A percentile compares a stretch with the other conserved stretches of the same genome.
Conservation (phyloP, 1,284 basidiomycete species). For the Boletellus sp. region DNA sequence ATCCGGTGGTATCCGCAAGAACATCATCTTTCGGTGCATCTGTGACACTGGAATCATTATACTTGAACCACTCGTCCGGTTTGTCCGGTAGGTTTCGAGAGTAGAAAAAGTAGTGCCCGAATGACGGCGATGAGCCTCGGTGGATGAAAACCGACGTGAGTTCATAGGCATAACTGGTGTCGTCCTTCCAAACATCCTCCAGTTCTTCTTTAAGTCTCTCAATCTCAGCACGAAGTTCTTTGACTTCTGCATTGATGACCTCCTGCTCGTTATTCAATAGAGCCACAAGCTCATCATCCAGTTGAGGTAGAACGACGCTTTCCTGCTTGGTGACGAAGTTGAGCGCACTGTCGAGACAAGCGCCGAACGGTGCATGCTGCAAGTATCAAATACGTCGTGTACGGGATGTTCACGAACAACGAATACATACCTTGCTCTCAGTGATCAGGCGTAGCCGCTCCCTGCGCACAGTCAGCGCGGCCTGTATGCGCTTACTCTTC, state of each 20-base stretch:
- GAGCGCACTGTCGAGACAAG: constrained; percentile 50
- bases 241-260: constrained; percentile 58
- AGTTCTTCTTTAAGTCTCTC: constrained; percentile 63
- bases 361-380: constrained; percentile 56
- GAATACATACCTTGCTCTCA: constrained; percentile 59
- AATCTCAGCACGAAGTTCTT: constrained; percentile 53
- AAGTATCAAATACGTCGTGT: not conserved
- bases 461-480: constrained; percentile 57
- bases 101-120: constrained; percentile 89
- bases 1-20: constrained; percentile 74
- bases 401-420: not conserved
- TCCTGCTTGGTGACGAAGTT: constrained; percentile 53
- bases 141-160: constrained; percentile 96
- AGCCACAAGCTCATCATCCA: constrained; percentile 52
- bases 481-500: constrained; percentile 65
- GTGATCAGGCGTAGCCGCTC: constrained; percentile 66
- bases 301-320: constrained; percentile 39
- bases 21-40: constrained; percentile 74
- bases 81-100: constrained; percentile 74
- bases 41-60: constrained; percentile 85
- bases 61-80: constrained; percentile 90
- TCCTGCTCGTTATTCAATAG: constrained; percentile 52
- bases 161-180: constrained; percentile 75
- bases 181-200: constrained; percentile 76
- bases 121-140: constrained; percentile 79